phyloP scores from a whole-genome alignment of 1,284 basidiomycete genomes.

The Quambalaria eucalypti region DNA sequence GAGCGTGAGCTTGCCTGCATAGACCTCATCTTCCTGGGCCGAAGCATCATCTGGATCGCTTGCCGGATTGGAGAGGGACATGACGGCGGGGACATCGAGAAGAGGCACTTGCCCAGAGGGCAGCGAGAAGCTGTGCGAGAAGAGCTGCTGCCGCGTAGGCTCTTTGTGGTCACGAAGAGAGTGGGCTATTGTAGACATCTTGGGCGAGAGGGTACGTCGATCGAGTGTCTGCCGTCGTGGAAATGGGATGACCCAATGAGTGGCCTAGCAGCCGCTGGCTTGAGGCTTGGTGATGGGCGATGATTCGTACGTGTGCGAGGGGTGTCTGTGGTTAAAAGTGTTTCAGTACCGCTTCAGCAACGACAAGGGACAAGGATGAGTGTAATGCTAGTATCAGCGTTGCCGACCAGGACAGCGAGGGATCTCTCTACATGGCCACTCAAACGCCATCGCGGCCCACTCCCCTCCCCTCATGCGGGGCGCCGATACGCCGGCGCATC shows the following conservation, averaged over 20 bases:
- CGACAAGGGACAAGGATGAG: too few species aligned
- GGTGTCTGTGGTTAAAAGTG: too few species aligned
- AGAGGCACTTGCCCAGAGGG: constrained; percentile 28
- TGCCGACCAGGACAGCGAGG: too few species aligned
- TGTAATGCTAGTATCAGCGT: too few species aligned
- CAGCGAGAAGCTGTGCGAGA: constrained; percentile 36
- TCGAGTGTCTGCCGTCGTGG: not conserved
- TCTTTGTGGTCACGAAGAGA: constrained; percentile 44
- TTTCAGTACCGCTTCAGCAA: too few species aligned
- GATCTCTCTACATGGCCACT: too few species aligned
- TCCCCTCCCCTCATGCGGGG: too few species aligned
- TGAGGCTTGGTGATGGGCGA: too few species aligned
- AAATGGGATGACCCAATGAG: not conserved
- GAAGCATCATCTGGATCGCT: constrained; percentile 12
- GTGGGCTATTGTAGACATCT: constrained; percentile 46
- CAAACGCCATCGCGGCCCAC: too few species aligned
- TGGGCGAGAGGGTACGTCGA: not conserved
- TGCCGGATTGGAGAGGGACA: constrained; percentile 33
- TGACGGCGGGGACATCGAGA: constrained; percentile 33
- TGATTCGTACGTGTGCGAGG: too few species aligned
- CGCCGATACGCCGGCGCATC: too few species aligned
- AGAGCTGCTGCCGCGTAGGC: constrained; percentile 35
- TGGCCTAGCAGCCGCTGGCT: not conserved
- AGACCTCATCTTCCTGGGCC: constrained; percentile 39
- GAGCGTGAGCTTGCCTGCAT: constrained; percentile 70